Conservation (phyloP, 345 rosid species). For the Salix koriyanagi region DNA sequence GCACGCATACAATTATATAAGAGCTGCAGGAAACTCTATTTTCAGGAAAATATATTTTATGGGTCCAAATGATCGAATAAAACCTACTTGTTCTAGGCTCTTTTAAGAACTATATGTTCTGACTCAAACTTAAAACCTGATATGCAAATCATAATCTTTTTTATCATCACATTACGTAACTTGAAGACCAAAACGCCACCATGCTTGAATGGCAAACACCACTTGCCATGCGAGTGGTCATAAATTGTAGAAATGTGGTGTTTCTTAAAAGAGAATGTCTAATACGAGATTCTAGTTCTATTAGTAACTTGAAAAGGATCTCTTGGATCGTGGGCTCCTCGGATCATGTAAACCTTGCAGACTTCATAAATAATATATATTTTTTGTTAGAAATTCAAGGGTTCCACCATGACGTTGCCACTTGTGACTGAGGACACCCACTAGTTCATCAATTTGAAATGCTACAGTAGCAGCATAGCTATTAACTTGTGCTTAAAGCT, state of each 20-base stretch:
- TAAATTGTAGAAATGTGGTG: not conserved
- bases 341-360: slow-evolving; percentile 29
- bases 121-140: accelerated
- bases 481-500: not conserved
- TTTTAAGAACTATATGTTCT: no score
- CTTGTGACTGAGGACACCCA: not conserved
- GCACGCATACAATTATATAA: not conserved
- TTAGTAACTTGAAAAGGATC: slow-evolving; percentile 1
- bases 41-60: accelerated
- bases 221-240: not conserved
- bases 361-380: not conserved
- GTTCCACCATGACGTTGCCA: not conserved
- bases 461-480: not conserved
- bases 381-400: not conserved
- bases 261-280: slow-evolving; percentile 32
- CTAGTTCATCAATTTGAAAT: not conserved
- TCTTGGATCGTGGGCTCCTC: slow-evolving; percentile 47
- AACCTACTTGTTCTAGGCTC: no score
- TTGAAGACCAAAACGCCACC: no score
- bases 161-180: no score
- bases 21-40: not conserved
- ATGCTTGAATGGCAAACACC: no score
- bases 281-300: not conserved
- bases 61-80: accelerated
- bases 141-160: accelerated